These are phyloP conservation scores for Vaccinium darrowii DNA, from an alignment of 148 eudicot species.

Conservation along the genomic window DNA sequence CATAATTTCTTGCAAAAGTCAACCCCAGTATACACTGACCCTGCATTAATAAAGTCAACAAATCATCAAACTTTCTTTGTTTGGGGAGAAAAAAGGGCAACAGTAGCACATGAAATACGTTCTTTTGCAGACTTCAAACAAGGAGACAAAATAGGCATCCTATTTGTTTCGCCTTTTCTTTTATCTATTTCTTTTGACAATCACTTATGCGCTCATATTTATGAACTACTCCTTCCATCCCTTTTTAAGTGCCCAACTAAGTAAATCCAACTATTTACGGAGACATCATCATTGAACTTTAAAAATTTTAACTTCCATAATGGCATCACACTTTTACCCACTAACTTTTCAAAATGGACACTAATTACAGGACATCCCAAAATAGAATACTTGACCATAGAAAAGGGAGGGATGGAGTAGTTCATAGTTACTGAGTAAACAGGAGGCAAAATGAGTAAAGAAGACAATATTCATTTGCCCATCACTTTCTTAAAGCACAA, in stretches of 20 bases:
- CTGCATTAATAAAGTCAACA: conserved; percentile 41
- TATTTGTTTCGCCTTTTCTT: background rate
- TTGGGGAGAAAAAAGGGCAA: background rate
- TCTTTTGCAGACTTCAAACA: background rate
- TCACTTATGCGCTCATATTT: background rate
- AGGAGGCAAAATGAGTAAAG: background rate
- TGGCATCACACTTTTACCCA: too few relatives aligned
- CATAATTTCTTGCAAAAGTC: conserved; percentile 97
- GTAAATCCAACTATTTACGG: too few relatives aligned
- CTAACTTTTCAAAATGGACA: too few relatives aligned
- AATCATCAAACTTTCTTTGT: conserved; percentile 3
- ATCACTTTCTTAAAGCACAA: background rate
- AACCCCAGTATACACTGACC: conserved; percentile 85
- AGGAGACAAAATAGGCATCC: background rate
- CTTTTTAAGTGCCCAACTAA: too few relatives aligned
- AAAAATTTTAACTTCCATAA: too few relatives aligned
- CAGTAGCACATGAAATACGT: background rate
- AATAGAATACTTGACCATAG: too few relatives aligned
- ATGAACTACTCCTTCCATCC: background rate
- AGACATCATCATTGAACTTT: too few relatives aligned
- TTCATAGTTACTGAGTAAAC: background rate
- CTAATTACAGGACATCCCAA: too few relatives aligned
- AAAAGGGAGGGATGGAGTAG: too few relatives aligned
- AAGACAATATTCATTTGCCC: background rate
- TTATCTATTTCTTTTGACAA: background rate